These are phyloP conservation scores for Strigomonas culicis DNA, from an alignment of 208 protist genomes.

Conservation along the genomic window DNA sequence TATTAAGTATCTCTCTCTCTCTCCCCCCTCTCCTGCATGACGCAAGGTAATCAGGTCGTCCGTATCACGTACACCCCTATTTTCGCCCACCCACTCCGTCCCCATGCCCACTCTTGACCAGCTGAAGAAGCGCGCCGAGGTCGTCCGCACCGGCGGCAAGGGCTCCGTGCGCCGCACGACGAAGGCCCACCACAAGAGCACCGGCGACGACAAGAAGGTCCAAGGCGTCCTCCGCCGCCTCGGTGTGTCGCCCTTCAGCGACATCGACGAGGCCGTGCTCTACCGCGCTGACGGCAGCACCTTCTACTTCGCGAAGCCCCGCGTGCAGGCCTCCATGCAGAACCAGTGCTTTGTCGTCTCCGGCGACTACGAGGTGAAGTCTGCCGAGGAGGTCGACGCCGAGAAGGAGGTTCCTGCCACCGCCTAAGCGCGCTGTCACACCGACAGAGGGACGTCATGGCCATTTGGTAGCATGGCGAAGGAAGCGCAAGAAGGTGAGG, in stretches of 20 bases:
- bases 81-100: background rate
- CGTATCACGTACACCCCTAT: slow-evolving; percentile 10
- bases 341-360: slow-evolving; percentile 97
- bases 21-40: slow-evolving; percentile 4
- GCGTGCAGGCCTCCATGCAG: slow-evolving; percentile 95
- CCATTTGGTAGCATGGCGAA: too few relatives aligned
- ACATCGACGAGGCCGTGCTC: slow-evolving; percentile 97
- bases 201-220: slow-evolving; percentile 94
- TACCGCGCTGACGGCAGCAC: slow-evolving; percentile 96
- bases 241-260: slow-evolving; percentile 93
- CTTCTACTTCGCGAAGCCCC: slow-evolving; percentile 97
- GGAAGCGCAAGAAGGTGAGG: slow-evolving; percentile 6
- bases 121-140: slow-evolving; percentile 83
- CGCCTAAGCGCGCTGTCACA: too few relatives aligned
- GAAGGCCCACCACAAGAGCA: slow-evolving; percentile 79
- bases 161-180: slow-evolving; percentile 89
- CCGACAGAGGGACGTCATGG: too few relatives aligned
- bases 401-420: too few relatives aligned
- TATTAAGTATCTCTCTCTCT: slow-evolving; percentile 5
- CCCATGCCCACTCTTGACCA: slow-evolving; percentile 68
- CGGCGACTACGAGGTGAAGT: slow-evolving; percentile 83
- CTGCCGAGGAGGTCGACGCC: slow-evolving; percentile 62
- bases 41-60: background rate
- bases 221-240: slow-evolving; percentile 93
- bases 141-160: slow-evolving; percentile 96